Evolutionary conservation across 768 basidiomycete species (phyloP).

Genomic region (Baorangia bicolor): DNA sequence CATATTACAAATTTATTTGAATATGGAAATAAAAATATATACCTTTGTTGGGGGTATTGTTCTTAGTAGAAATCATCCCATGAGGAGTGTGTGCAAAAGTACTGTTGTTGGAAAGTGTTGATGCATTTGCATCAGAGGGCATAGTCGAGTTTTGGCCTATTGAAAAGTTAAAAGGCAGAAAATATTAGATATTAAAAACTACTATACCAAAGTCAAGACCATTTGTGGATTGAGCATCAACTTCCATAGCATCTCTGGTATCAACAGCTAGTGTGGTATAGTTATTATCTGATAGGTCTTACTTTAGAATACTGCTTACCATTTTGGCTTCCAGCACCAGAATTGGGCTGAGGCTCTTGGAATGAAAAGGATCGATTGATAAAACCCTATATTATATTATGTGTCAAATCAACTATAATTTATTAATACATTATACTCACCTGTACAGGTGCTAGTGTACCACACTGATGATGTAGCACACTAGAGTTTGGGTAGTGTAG

Average conservation of each 20-base stretch:
- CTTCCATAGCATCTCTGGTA: neutral
- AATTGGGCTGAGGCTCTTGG: neutral
- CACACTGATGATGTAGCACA: neutral
- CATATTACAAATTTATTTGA: too few relatives aligned
- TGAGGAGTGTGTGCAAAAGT: too few relatives aligned
- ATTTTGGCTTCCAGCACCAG: neutral
- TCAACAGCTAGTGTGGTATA: neutral
- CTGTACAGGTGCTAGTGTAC: neutral
- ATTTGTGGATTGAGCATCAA: too few relatives aligned
- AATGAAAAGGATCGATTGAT: neutral
- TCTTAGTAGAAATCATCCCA: too few relatives aligned
- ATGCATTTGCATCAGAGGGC: neutral
- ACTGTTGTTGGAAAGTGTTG: too few relatives aligned
- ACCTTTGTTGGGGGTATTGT: neutral
- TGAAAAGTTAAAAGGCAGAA: neutral
- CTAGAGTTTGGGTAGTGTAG: neutral
- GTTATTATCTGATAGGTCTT: too few relatives aligned
- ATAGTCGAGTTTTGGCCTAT: neutral
- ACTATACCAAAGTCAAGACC: neutral
- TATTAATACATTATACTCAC: slow-evolving; percentile 1
- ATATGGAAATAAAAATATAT: neutral
- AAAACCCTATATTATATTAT: neutral
- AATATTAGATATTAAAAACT: neutral
- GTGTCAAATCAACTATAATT: neutral
- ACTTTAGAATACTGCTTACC: neutral